Conservation (phyloP, 139 green algal genomes). For the Coelastrella sp. region DNA sequence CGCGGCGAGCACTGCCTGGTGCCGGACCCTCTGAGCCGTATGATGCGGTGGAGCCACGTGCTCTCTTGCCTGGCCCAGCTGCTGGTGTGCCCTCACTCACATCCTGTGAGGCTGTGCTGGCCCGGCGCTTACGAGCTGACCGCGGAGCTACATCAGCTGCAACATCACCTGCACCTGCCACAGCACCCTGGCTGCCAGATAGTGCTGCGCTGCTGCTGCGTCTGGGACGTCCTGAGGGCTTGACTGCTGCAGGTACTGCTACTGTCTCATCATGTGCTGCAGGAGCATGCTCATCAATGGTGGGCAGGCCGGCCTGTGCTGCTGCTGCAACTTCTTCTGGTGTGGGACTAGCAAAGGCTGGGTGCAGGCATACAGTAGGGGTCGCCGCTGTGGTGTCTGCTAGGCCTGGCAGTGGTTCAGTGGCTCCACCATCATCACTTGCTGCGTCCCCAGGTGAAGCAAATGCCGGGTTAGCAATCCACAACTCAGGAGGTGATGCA, state of each 20-base stretch:
- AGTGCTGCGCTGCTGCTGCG: not conserved
- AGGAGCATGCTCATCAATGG: not conserved
- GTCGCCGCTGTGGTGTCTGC: not conserved
- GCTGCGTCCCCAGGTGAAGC: slow-evolving; percentile 8
- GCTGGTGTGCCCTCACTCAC: not conserved
- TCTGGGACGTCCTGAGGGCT: not conserved
- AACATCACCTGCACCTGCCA: not conserved
- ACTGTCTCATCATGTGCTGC: not conserved
- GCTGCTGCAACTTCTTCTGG: not conserved
- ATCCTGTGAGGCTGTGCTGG: slow-evolving; percentile 17
- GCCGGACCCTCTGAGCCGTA: slow-evolving; percentile 5
- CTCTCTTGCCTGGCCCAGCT: not conserved
- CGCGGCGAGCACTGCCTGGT: not conserved
- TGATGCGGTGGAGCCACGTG: not conserved
- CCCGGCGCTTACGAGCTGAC: not conserved
- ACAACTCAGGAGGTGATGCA: not conserved
- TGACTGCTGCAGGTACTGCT: not conserved
- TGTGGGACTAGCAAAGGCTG: not conserved
- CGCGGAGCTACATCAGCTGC: not conserved
- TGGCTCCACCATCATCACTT: slow-evolving; percentile 2
- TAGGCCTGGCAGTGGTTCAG: slow-evolving; percentile 2
- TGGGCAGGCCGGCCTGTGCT: not conserved
- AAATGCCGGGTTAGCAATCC: not conserved
- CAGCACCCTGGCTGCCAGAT: not conserved
- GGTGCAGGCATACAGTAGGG: not conserved